Percentiles rank a stretch among this genome's conserved stretches.
These are phyloP conservation scores for Gracilariopsis chorda DNA, from an alignment of 23 red algal genomes.

Conservation along the genomic window DNA sequence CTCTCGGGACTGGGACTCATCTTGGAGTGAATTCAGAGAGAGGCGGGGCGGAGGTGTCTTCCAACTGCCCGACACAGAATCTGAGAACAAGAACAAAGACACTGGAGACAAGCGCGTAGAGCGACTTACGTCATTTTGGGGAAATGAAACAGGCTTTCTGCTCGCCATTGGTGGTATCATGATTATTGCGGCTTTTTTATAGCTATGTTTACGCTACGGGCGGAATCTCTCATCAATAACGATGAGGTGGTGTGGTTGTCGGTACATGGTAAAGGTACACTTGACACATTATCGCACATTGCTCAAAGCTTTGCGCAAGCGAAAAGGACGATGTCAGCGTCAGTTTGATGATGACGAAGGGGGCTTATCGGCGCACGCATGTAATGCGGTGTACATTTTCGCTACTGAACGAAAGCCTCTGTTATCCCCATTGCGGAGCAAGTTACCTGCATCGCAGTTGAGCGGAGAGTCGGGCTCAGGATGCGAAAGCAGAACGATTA, in stretches of 20 bases:
- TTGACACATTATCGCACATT: no score
- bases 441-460: constrained; percentile 99
- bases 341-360: not conserved
- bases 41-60: constrained; percentile 34
- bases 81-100: not conserved
- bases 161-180: constrained; percentile 12
- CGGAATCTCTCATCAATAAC: constrained; percentile 9
- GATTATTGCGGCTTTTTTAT: constrained; percentile 40
- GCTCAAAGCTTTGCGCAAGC: no score
- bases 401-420: constrained; percentile 94
- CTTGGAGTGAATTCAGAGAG: constrained; percentile 45
- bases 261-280: no score
- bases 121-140: constrained; percentile 40
- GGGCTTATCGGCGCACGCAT: constrained; percentile 10
- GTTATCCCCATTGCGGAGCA: constrained; percentile 88
- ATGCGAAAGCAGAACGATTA: constrained; percentile 87
- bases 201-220: constrained; percentile 43
- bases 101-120: constrained; percentile 21
- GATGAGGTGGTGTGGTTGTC: no score
- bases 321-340: not conserved
- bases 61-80: constrained; percentile 2
- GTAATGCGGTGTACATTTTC: constrained; percentile 86
- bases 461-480: constrained; percentile 94
- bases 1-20: constrained; percentile 43
- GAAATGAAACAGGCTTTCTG: constrained; percentile 48